Evolutionary conservation across 2,329 filamentous ascomycete species (phyloP), one percentile per base, ranked within the genome.

Genomic region (Bisporella sp.): DNA sequence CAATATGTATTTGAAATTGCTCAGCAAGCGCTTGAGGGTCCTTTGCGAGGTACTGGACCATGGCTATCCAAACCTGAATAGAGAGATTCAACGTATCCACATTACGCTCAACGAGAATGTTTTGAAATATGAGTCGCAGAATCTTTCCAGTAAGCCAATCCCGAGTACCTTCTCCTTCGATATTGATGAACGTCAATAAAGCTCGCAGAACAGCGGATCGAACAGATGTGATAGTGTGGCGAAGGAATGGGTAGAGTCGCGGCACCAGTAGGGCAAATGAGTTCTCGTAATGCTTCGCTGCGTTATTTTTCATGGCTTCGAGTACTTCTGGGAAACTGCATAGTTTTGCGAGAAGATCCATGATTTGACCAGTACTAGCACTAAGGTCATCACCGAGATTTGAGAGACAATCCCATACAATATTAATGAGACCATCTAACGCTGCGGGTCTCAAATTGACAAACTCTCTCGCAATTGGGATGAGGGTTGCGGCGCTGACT

Each of bases 361-460:
- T 99, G 49, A 99, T 95, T 50, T 90, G 95, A 45, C 93, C 93
- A 7, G 95, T 99, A 66, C 93, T 97, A 4, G 93, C 93, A 66
- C 91, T 97, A 13, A 99, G 76, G 64, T 99, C 93, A 65, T 99
- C 93, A 57, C 92, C 91, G n/a, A 99, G 75, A 65, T 95, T 95
- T 4, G 92, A 95, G 29, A 99, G 75, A 71, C 93, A 97, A 63
- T 95, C 88, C 93, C 93, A 99, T 31, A 99, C 91, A 52, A 97
- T 95, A 64, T 87, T 85, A 67, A 96, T 95, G 39, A 99, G 80
- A 31, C 79, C 77, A 54, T 91, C 84, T 32, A 99, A 76, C 41
- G 89, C 84, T 33, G 76, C 76, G 12, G 89, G 86, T 12, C 92
- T 85, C 67, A 95, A 81, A 37, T 82, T 84, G 58, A 97, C 91